Conservation (phyloP, 169 alveolate species). For the Eimeria sp. region DNA sequence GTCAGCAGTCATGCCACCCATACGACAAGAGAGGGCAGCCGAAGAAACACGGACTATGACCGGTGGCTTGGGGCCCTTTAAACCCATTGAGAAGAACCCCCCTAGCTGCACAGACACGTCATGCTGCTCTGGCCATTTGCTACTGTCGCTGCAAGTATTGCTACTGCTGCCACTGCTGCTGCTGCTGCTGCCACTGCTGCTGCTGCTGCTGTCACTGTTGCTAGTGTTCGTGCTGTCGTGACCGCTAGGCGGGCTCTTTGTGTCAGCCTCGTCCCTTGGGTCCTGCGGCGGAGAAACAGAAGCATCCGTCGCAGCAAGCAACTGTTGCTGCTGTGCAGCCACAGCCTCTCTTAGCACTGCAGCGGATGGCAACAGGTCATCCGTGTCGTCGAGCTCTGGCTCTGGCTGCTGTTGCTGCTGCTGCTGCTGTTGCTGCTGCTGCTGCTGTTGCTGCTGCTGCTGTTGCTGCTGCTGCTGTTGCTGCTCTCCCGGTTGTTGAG, state of each 20-base stretch:
- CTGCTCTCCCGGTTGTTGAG: slow-evolving; percentile 5
- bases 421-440: slow-evolving; percentile 27
- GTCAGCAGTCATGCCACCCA: neutral
- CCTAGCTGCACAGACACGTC: slow-evolving; percentile 29
- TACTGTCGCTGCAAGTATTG: neutral
- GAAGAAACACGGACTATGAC: slow-evolving; percentile 41
- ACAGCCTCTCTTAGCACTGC: slow-evolving; percentile 59
- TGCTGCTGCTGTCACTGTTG: neutral
- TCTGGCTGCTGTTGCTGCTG: slow-evolving; percentile 8
- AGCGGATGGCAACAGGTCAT: slow-evolving; percentile 55
- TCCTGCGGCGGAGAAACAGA: neutral
- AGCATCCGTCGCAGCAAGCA: slow-evolving; percentile 11
- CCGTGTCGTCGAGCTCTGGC: slow-evolving; percentile 15
- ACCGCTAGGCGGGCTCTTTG: neutral
- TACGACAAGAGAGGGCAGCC: slow-evolving; percentile 19
- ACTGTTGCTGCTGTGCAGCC: slow-evolving; percentile 40
- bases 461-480: slow-evolving; percentile 6
- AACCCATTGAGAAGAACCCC: slow-evolving; percentile 39
- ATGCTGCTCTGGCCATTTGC: slow-evolving; percentile 31
- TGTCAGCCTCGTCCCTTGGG: neutral
- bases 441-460: slow-evolving; percentile 49
- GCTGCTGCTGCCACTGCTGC: neutral
- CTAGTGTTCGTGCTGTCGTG: neutral
- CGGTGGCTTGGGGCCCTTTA: slow-evolving; percentile 14
- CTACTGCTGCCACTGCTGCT: too few species aligned